phyloP scores from a whole-genome alignment of 2,329 filamentous ascomycete genomes.

The Ascochyta fabae region DNA sequence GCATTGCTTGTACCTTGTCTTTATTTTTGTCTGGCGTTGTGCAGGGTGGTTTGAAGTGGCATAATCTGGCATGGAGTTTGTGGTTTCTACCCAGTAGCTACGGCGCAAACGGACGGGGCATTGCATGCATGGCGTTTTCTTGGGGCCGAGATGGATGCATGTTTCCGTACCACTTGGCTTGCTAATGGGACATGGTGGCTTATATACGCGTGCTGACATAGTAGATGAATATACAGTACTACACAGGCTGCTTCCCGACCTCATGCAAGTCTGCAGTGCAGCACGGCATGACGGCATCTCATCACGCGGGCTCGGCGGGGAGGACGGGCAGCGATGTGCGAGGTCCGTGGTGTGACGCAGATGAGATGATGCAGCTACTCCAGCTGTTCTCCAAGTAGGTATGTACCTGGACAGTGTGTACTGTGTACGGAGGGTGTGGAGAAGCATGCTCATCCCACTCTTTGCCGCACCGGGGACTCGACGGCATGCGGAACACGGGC shows the following conservation, averaged over 20 bases:
- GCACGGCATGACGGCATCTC: not conserved
- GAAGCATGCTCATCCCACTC: not conserved
- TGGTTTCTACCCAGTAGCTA: slow-evolving; percentile 4
- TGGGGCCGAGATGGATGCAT: not conserved
- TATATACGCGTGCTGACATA: not conserved
- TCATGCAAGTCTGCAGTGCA: not conserved
- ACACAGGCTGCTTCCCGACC: not conserved
- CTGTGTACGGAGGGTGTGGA: too few relatives aligned
- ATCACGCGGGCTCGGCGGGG: not conserved
- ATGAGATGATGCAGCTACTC: too few relatives aligned
- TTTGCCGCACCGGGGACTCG: slow-evolving; percentile 15
- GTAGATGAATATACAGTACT: slow-evolving; percentile 4
- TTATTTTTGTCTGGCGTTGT: not conserved
- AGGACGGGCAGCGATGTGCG: not conserved
- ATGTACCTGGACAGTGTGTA: too few relatives aligned
- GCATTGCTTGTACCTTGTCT: not conserved
- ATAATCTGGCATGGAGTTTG: slow-evolving; percentile 14
- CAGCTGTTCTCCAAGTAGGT: too few relatives aligned
- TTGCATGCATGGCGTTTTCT: slow-evolving; percentile 7
- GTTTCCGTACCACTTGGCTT: not conserved
- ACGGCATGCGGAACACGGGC: slow-evolving; percentile 15
- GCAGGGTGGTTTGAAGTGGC: not conserved
- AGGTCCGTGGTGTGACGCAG: too few relatives aligned
- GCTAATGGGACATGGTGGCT: not conserved
- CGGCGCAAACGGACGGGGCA: slow-evolving; percentile 10